These are phyloP conservation scores for Spencermartinsiella ligniputridi DNA, from an alignment of 1,139 yeast genomes.

Conservation along the genomic window DNA sequence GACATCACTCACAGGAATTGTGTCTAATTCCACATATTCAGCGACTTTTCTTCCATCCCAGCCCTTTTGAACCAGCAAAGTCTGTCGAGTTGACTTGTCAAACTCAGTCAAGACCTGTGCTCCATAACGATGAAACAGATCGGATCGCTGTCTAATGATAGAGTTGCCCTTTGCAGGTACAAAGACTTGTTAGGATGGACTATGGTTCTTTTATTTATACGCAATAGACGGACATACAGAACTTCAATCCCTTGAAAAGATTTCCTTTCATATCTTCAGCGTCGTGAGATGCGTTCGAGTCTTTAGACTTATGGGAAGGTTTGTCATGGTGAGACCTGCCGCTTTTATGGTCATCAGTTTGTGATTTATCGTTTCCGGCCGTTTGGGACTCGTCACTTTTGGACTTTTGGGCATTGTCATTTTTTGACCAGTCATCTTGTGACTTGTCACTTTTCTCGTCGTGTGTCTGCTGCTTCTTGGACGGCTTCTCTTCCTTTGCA, in stretches of 20 bases:
- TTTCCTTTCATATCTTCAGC: background rate
- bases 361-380: background rate
- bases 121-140: conserved; percentile 29
- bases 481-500: background rate
- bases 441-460: background rate
- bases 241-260: conserved; percentile 15
- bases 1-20: conserved; percentile 3
- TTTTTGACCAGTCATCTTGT: background rate
- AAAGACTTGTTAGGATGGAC: conserved; percentile 5
- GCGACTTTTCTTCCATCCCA: conserved; percentile 12
- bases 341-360: background rate
- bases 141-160: conserved; percentile 6
- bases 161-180: conserved; percentile 12
- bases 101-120: conserved; percentile 30
- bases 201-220: background rate
- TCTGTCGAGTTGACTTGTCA: conserved; percentile 27
- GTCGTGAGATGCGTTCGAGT: too few relatives aligned
- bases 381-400: background rate
- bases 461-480: background rate
- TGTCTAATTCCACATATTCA: conserved; percentile 7
- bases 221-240: conserved; percentile 14
- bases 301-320: too few relatives aligned
- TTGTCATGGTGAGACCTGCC: background rate
- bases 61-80: conserved; percentile 28
- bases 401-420: background rate